These are phyloP conservation scores for Stentor coeruleus DNA, from an alignment of 73 alveolate genomes.

Conservation along the genomic window DNA sequence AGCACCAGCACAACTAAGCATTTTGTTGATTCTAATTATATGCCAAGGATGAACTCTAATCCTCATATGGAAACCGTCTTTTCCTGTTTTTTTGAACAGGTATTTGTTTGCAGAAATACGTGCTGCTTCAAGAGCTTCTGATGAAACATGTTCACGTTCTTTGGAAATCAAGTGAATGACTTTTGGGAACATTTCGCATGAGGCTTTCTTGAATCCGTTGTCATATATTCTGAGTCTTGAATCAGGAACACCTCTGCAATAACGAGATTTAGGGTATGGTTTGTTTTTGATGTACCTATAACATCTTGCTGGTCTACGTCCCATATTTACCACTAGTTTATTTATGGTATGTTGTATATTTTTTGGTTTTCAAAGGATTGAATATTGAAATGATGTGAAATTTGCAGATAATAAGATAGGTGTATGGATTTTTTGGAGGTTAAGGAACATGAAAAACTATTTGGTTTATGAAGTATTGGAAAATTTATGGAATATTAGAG, in stretches of 20 bases:
- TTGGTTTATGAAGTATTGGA: too few species aligned
- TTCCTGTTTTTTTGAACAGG: constrained; percentile 73
- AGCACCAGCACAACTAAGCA: constrained; percentile 99
- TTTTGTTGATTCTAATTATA: constrained; percentile 91
- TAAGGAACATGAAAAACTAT: too few species aligned
- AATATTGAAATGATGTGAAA: too few species aligned
- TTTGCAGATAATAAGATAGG: too few species aligned
- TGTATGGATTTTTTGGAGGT: too few species aligned
- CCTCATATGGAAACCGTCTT: constrained; percentile 90
- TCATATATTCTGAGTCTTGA: constrained; percentile 95
- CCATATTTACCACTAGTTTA: constrained; percentile 61
- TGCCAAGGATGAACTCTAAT: constrained; percentile 97
- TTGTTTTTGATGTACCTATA: constrained; percentile 87
- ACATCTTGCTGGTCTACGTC: constrained; percentile 96
- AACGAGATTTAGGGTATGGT: constrained; percentile 99
- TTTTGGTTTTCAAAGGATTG: too few species aligned
- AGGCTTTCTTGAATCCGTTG: constrained; percentile 79
- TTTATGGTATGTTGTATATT: too few species aligned
- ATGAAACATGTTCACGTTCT: constrained; percentile 92
- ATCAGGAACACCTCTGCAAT: constrained; percentile 98
- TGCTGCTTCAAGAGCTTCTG: constrained; percentile 99
- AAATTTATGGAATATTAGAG: too few species aligned
- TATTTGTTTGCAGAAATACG: constrained; percentile 97
- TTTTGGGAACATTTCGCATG: constrained; percentile 41
- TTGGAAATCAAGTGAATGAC: constrained; percentile 88